Conservation (phyloP, 768 basidiomycete species). For the Porphyrellus cyaneotinctus region DNA sequence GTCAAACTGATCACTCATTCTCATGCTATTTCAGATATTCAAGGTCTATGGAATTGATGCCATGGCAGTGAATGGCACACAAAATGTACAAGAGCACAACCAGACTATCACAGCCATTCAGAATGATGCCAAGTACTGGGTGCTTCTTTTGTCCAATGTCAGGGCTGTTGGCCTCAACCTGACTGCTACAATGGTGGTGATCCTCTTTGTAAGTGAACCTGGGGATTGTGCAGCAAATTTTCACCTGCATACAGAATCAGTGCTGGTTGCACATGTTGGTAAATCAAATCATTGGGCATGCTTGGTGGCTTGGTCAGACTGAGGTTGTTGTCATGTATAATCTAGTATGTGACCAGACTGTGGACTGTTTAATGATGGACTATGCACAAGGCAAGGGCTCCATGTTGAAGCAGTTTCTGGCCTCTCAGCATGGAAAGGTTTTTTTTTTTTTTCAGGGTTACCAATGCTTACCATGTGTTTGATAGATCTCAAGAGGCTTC, state of each 20-base stretch:
- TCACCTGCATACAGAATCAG: not conserved
- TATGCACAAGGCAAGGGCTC: slow-evolving; percentile 7
- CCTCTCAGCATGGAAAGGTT: slow-evolving; percentile 1
- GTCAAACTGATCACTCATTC: not conserved
- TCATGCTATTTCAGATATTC: slow-evolving; percentile 2
- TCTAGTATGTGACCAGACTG: slow-evolving; percentile 4
- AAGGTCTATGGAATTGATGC: slow-evolving; percentile 2
- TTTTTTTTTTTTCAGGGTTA: not conserved
- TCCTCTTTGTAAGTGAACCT: not conserved
- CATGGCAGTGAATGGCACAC: slow-evolving; percentile 3
- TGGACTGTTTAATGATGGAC: slow-evolving; percentile 12
- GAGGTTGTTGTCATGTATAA: slow-evolving; percentile 7
- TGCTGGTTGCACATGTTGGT: slow-evolving; percentile 13
- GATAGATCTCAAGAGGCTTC: not conserved
- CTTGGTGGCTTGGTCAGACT: slow-evolving; percentile 11
- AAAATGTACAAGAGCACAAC: not conserved
- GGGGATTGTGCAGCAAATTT: not conserved
- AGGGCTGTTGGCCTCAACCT: slow-evolving; percentile 1
- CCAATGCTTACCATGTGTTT: not conserved
- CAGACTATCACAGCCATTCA: not conserved
- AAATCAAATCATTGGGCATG: no score
- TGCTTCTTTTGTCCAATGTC: slow-evolving; percentile 3
- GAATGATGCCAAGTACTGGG: not conserved
- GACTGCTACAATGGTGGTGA: slow-evolving; percentile 1
- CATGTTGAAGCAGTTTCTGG: slow-evolving; percentile 9